Evolutionary conservation across 768 basidiomycete species (phyloP), one percentile per base, ranked within the genome.

Genomic region (Asterophora parasitica): DNA sequence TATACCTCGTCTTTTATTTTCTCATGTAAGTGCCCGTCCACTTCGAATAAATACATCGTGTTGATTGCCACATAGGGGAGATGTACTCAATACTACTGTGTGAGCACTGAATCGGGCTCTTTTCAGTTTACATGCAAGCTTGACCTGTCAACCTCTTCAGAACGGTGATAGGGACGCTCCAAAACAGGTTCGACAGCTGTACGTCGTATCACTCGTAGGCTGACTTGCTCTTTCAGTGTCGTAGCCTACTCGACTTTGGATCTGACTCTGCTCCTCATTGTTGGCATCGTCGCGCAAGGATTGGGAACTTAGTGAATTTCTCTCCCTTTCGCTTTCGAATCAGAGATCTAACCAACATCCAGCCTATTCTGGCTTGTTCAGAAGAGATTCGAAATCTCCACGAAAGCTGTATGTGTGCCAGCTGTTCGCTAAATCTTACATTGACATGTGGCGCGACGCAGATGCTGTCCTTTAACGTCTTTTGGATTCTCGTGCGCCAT

Each of bases 51-150:
- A 17, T 32, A 41, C 35, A 30, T 28, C 30, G 31, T 15, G n/a
- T 19, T 27, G 20, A 43, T 17, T 32, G 27, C 42, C 28, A 6
- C 36, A n/a, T 47, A 85, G 83, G 83, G 84, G 84, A 23, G 85
- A 87, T 59, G 82, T 85, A 1, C 62, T 87, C 33, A 87, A 87
- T 58, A 87, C 86, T 0, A 81, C 83, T 32, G 81, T 86, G 85
- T 86, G 64, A 8, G 54, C 35, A 9, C 3, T 6, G 23, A 23
- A 6, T 23, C 23, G 6, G 6, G n/a, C 30, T 35, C 16, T 41
- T 9, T 30, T 46, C 27, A 1, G 7, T 34, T 37, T 5, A 5
- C 19, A 17, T 27, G 10, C 23, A 20, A 12, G 23, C 3, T 15
- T 11, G 16, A 41, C 19, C 20, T 9, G 26, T 32, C 27, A 16